Base-by-base conservation (phyloP, 192 early-diverging fungal species). In the Coemansia sp. region DNA sequence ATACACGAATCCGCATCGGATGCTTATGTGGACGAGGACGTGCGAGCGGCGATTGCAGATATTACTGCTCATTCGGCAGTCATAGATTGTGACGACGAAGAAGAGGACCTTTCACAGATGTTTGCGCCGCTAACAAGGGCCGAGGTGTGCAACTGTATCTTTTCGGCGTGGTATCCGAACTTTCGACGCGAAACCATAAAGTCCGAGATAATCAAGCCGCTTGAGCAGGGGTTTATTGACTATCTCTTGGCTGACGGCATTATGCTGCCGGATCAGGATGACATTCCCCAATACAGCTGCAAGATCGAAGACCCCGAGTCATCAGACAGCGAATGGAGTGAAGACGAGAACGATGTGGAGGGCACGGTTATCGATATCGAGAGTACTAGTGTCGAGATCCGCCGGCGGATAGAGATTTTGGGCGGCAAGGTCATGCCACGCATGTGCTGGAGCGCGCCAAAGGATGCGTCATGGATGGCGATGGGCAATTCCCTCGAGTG, bases 391-490 rank as follows among this genome's bases (percentile, higher is more conserved):
- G 64, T 36, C 0, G 70, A 80, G 29, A 93, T 98, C 41, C 81
- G 82, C 36, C 66, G 76, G 17, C 85, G 85, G 4, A 92, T 99
- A 38, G 85, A 84, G 1, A 80, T 86, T 29, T 86, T 94, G 37
- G 94, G 90, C 25, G 94, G 93, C 8, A 86, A 81, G 11, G 92
- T 94, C 29, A 95, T 99, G 70, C 95, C 96, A 17, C 96, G 97
- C 46, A 87, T 98, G 60, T 94, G 93, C 73, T 99, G 98, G 98
- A 93, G 89, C 64, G 92, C 94, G 0, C 97, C 97, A 4, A 90
- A 90, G 69, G 98, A 99, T 76, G 95, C 98, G 5, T 80, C 87
- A 5, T 98, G 96, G 94, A 95, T 98, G 48, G 76, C 94, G 5
- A 75, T 87, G n/a, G 89, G 86, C 7, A 87, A 92, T 23, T 90